Base-by-base conservation (phyloP, 2,329 filamentous ascomycete species). In the Graphilbum fragrans region DNA sequence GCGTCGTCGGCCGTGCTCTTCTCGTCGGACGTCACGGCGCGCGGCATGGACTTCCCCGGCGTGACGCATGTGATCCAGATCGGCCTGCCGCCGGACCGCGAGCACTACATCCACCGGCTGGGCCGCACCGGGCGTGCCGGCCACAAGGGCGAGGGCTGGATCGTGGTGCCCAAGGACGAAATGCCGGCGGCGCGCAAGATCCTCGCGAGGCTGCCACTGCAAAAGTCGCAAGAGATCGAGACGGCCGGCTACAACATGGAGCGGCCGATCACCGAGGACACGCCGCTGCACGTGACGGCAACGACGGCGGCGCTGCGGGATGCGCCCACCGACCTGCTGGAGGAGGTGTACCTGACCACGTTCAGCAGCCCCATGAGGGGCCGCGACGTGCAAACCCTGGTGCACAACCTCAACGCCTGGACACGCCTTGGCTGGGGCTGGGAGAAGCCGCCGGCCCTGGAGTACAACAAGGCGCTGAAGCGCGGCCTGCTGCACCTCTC, bases 1-100 rank as follows among this genome's bases (percentile, higher is more conserved):
- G 62, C 74, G n/a, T 55, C 62, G 22, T 71, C 69, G 25, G 86
- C 69, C 22, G 67, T 90, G 42, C 67, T 88, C 36, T 72, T 87
- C 55, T 85, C 84, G 2, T 85, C 83, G 3, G 84, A 90, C 58
- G 83, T 90, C 25, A 84, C 82, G 6, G 82, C 84, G 12, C 71
- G 84, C 58, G 84, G 84, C 50, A 86, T 90, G 80, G 84, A 90
- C 37, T 58, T 59, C 37, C 57, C 57, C 21, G 62, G 68, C 35
- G 74, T 80, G 37, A 72, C 69, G n/a, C 72, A 78, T 49, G 73
- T 80, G 44, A 66, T 80, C 45, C 75, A 80, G 54, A 52, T 77
- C 8, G 72, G 74, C 41, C 45, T 70, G 16, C 71, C 75, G 4
- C 56, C 59, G 2, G 65, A 68, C 47, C 64, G 66, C 40, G 72